Base-by-base conservation (phyloP, 306 rosid genomes). In the Benincasa hispida region DNA sequence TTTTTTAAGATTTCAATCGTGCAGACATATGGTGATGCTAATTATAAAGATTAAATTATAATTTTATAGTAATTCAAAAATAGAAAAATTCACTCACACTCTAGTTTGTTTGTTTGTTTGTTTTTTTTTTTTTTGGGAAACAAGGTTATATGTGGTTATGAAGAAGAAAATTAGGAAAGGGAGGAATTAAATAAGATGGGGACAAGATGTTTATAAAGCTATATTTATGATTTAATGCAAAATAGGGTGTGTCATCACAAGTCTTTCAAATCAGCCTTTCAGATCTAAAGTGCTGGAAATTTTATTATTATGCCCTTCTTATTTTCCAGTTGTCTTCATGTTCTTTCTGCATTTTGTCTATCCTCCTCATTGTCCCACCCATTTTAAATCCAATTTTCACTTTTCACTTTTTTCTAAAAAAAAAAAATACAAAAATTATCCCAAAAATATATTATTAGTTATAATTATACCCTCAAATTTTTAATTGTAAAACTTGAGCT, bases 311-410 rank as follows among this genome's bases (percentile, higher is more conserved):
- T 70, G 24, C 58, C 28, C 50, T 70, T 42, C 27, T 24, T 67
- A 39, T 45, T 70, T 70, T 70, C 75, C 75, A 70, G 75, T 70
- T 70, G 75, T 70, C 58, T 25, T 70, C 75, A 69, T 68, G 56
- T 68, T 68, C 75, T 68, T 68, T 42, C 75, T 68, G 22, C 55
- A 68, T 68, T 68, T 42, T 67, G 74, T 68, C 74, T 6, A 11
- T 68, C 55, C 21, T 5, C 21, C 37, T n/a, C 55, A 6, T 41
- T 41, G 74, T 67, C 74, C 74, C 54, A 67, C 73, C 24, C 70
- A 34, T 30, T 63, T 63, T 63, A 1, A 30, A 63, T 63, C 19
- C 5, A 62, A 17, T 1, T 61, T 61, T 61, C 22, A 27, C 34
- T 1, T 63, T 61, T 9, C 24, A 32, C 22, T 28, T 28, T 28